Evolutionary conservation across 2,329 filamentous ascomycete species (phyloP).

Genomic region (Basipetospora chlamydospora): DNA sequence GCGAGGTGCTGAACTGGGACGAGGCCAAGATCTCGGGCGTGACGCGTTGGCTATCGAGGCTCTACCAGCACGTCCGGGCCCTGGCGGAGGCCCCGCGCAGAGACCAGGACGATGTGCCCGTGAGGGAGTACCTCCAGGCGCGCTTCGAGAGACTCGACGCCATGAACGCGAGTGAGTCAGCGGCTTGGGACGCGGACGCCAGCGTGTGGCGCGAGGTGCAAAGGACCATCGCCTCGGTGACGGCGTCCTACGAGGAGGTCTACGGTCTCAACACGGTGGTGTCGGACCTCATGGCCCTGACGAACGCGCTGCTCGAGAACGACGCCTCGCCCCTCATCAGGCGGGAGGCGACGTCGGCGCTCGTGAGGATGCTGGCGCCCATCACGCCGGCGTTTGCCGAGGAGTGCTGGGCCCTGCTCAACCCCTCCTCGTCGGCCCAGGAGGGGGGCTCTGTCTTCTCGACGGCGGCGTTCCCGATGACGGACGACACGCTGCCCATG

Average conservation of each 20-base stretch:
- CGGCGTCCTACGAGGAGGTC: slow-evolving; percentile 52
- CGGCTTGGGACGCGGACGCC: slow-evolving; percentile 30
- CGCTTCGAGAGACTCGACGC: slow-evolving; percentile 15
- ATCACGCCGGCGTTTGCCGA: slow-evolving; percentile 69
- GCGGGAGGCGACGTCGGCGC: slow-evolving; percentile 32
- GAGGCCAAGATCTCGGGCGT: slow-evolving; percentile 69
- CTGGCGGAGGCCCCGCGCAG: slow-evolving; percentile 9
- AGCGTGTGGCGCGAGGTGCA: slow-evolving; percentile 53
- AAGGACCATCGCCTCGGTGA: slow-evolving; percentile 51
- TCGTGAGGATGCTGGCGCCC: slow-evolving; percentile 63
- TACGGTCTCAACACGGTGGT: slow-evolving; percentile 72
- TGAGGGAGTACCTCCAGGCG: slow-evolving; percentile 23
- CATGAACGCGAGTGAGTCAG: slow-evolving; percentile 17
- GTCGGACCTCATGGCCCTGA: slow-evolving; percentile 69
- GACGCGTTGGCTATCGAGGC: slow-evolving; percentile 61
- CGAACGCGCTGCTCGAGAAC: slow-evolving; percentile 47
- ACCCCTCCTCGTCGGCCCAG: slow-evolving; percentile 8
- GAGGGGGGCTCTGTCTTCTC: slow-evolving; percentile 32
- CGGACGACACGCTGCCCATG: slow-evolving; percentile 32
- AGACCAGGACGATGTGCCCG: slow-evolving; percentile 8
- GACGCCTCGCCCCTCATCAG: slow-evolving; percentile 26
- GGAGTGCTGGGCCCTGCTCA: slow-evolving; percentile 58
- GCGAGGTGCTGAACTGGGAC: slow-evolving; percentile 78
- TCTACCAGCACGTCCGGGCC: slow-evolving; percentile 41
- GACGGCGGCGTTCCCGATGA: slow-evolving; percentile 41